Percentiles rank a stretch among this genome's conserved stretches.
These are phyloP conservation scores for Leccinum boreale DNA, from an alignment of 768 basidiomycete species.

Conservation along the genomic window DNA sequence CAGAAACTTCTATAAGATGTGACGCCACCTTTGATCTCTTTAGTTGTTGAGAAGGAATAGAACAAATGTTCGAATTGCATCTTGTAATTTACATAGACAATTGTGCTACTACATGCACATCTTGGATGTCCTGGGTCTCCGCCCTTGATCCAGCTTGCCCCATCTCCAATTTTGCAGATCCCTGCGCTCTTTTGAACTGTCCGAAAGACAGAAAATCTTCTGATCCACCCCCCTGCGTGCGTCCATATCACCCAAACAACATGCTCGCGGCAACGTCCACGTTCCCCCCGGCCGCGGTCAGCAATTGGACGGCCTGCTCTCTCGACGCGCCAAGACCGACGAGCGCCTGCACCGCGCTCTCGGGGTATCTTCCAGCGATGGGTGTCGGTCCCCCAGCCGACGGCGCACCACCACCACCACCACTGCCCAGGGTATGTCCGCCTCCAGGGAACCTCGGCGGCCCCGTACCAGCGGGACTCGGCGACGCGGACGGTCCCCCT, in stretches of 20 bases:
- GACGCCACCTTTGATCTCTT: too few relatives aligned
- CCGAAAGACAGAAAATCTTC: background rate
- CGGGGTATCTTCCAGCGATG: constrained; percentile 56
- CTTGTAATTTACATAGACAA: background rate
- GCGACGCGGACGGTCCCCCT: constrained; percentile 16
- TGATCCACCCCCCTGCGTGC: background rate
- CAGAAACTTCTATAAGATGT: too few relatives aligned
- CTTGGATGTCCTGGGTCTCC: background rate
- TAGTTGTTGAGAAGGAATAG: background rate
- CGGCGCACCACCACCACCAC: background rate
- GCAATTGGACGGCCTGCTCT: constrained; percentile 70
- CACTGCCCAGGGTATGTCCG: constrained; percentile 56
- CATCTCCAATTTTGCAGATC: background rate
- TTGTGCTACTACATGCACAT: constrained; percentile 1
- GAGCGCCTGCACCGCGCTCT: constrained; percentile 58
- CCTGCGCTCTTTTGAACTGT: background rate
- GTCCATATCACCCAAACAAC: constrained; percentile 51
- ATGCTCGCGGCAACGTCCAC: constrained; percentile 86
- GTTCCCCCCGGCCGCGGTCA: constrained; percentile 83
- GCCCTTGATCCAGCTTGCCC: background rate
- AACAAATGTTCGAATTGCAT: background rate
- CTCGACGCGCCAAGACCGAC: constrained; percentile 76
- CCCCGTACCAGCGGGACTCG: constrained; percentile 40
- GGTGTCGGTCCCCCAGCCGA: constrained; percentile 20
- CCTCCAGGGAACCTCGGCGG: constrained; percentile 59